These are phyloP conservation scores for Corchorus capsularis DNA, from an alignment of 345 rosid species.

Conservation along the genomic window DNA sequence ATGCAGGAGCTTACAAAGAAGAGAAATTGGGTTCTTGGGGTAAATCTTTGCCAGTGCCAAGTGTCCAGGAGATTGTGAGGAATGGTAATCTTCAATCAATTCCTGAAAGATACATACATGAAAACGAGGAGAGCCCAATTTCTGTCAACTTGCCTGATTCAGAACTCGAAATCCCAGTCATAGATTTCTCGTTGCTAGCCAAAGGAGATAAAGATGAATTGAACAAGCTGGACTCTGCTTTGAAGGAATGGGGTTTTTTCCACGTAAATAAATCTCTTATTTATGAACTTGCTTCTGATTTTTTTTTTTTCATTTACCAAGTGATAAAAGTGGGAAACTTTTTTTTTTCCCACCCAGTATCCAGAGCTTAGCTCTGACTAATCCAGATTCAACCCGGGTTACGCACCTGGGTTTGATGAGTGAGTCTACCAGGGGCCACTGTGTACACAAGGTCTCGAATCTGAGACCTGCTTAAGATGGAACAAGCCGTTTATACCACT, in stretches of 20 bases:
- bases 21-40: not conserved
- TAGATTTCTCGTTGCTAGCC: constrained; percentile 29
- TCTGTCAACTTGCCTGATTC: not conserved
- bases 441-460: too few relatives aligned
- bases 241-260: constrained; percentile 45
- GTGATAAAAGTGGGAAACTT: too few relatives aligned
- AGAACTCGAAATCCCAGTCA: constrained; percentile 9
- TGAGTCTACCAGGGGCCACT: too few relatives aligned
- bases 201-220: constrained; percentile 26
- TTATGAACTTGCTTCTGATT: not conserved
- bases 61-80: not conserved
- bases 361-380: too few relatives aligned
- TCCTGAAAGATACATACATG: not conserved
- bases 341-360: too few relatives aligned
- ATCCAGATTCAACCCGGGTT: too few relatives aligned
- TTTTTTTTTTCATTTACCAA: not conserved
- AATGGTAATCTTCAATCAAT: not conserved
- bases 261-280: not conserved
- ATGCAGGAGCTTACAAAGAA: not conserved
- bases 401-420: too few relatives aligned
- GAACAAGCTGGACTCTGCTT: constrained; percentile 27
- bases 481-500: too few relatives aligned
- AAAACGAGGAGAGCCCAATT: not conserved
- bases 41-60: not conserved
- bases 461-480: too few relatives aligned